phyloP scores from a whole-genome alignment of 306 rosid genomes.

The Malus fusca region DNA sequence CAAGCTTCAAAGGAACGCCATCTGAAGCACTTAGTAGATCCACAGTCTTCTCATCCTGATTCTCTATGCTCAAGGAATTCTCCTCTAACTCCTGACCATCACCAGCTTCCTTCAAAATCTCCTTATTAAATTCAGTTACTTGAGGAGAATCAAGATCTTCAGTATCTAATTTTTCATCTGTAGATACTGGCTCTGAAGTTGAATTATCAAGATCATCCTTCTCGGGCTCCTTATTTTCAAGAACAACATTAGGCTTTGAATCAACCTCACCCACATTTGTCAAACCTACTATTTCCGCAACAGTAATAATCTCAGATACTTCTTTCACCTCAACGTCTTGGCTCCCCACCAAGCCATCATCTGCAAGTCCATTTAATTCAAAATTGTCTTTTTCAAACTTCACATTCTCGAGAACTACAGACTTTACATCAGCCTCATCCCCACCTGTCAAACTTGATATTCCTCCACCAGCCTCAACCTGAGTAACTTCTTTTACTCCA shows the following conservation, averaged over 20 bases:
- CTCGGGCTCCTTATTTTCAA: constrained; percentile 25
- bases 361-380: constrained; percentile 15
- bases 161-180: constrained; percentile 19
- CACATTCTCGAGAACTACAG: constrained; percentile 5
- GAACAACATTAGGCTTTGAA: constrained; percentile 1
- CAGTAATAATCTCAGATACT: constrained; percentile 21
- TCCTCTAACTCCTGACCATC: constrained; percentile 25
- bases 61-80: constrained; percentile 16
- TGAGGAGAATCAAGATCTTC: constrained; percentile 23
- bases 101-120: constrained; percentile 18
- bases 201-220: constrained; percentile 22
- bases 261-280: constrained; percentile 26
- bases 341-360: constrained; percentile 1
- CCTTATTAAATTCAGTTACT: constrained; percentile 29
- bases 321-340: constrained; percentile 30
- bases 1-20: constrained; percentile 17
- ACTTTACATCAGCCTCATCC: constrained; percentile 17
- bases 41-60: constrained; percentile 17
- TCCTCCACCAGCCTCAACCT: constrained; percentile 20
- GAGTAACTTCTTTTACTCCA: constrained; percentile 31
- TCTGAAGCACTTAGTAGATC: constrained; percentile 20
- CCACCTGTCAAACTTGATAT: constrained; percentile 20
- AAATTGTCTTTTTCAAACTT: constrained; percentile 17
- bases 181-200: constrained; percentile 23
- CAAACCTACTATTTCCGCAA: constrained; percentile 16